Base-by-base conservation (phyloP, 768 basidiomycete species). In the Leccinum arenicola region DNA sequence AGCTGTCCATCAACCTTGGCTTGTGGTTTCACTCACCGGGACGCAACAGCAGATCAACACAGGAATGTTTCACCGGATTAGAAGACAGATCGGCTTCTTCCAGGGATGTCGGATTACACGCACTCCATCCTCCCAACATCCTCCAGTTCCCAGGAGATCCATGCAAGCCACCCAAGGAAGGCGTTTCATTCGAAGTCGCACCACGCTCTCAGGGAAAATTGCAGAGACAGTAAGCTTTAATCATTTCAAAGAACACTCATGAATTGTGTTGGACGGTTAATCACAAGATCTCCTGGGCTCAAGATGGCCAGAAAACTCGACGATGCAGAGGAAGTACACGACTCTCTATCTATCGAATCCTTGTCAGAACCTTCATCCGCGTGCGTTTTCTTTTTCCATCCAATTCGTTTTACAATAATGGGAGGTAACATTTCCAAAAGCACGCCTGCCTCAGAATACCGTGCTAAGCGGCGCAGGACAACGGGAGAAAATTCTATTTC, bases 351-450 rank as follows among this genome's bases (percentile, higher is more conserved):
- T n/a, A 9, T 54, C 25, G n/a, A n/a, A 50, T 21, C 17, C 27
- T 48, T 45, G 45, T 43, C 60, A 10, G 49, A 35, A 45, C 23
- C 33, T 12, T 43, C 45, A 31, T 49, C 49, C 49, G 35, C 31
- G 71, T 67, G 58, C 53, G 71, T 70, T 50, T 40, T 36, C 17
- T 55, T 58, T 17, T 14, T 21, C 11, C 38, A 21, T 40, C 2
- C 11, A 31, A 43, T 25, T 29, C 45, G 8, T 12, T 15, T 33
- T 47, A 6, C 50, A 35, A 45, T 66, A 17, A 58, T 50, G 53
- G 3, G 43, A 45, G 45, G 9, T 33, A 38, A 8, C 19, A 9
- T 21, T n/a, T 8, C 12, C 15, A 23, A 54, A 51, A 62, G 63
- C 12, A 52, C 23, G 5, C 3, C 23, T 40, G 2, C 35, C 7